Conservation (phyloP, 2,329 filamentous ascomycete species). For the Fusarium sp. region DNA sequence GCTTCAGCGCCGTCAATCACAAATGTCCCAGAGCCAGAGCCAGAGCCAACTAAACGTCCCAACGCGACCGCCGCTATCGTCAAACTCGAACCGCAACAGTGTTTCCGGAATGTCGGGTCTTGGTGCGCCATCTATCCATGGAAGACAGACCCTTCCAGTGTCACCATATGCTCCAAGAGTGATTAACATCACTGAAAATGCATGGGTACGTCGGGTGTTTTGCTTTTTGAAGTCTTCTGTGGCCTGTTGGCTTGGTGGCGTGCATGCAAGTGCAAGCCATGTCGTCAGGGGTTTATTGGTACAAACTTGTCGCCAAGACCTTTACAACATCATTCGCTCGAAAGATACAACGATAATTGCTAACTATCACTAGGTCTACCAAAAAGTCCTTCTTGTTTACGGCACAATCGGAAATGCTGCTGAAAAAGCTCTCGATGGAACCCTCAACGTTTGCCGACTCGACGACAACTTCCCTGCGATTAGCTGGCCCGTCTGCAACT, state of each 20-base stretch:
- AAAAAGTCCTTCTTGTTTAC: slow-evolving; percentile 86
- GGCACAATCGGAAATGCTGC: slow-evolving; percentile 82
- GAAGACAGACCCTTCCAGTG: slow-evolving; percentile 68
- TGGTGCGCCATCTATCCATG: slow-evolving; percentile 64
- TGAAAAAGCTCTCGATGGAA: slow-evolving; percentile 79
- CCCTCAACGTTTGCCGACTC: slow-evolving; percentile 80
- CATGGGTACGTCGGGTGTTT: slow-evolving; percentile 74
- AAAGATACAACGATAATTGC: slow-evolving; percentile 22
- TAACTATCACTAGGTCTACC: slow-evolving; percentile 75
- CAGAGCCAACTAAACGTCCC: slow-evolving; percentile 40
- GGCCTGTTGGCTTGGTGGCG: slow-evolving; percentile 19
- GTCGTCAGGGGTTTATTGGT: slow-evolving; percentile 19
- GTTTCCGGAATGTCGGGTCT: slow-evolving; percentile 72
- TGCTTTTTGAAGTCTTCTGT: slow-evolving; percentile 24
- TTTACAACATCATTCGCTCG: background rate
- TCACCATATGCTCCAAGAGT: slow-evolving; percentile 87
- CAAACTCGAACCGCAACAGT: slow-evolving; percentile 69
- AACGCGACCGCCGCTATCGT: slow-evolving; percentile 53
- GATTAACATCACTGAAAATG: slow-evolving; percentile 80
- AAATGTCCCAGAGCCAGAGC: slow-evolving; percentile 34
- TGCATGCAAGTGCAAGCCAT: slow-evolving; percentile 25
- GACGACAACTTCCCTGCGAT: slow-evolving; percentile 87
- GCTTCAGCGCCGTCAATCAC: slow-evolving; percentile 30
- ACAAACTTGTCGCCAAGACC: slow-evolving; percentile 17
- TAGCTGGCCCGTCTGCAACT: slow-evolving; percentile 88